These are phyloP conservation scores for Obba rivulosa DNA, from an alignment of 768 basidiomycete genomes.

Conservation along the genomic window DNA sequence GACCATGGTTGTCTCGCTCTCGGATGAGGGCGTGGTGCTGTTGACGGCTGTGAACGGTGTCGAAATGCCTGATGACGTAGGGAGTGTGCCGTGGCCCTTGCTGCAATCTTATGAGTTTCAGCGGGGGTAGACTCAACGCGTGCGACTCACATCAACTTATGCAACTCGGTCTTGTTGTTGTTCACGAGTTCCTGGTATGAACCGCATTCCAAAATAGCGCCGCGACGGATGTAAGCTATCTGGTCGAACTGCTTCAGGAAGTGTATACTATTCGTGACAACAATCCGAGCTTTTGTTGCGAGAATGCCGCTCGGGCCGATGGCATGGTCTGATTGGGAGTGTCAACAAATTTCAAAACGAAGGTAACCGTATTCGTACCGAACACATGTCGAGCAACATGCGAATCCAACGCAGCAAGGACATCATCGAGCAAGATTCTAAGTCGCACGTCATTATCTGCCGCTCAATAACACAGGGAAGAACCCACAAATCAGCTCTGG, in stretches of 20 bases:
- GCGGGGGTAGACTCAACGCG: background rate
- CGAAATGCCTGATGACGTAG: slow-evolving; percentile 18
- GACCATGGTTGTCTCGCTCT: slow-evolving; percentile 19
- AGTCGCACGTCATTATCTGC: background rate
- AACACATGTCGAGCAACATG: slow-evolving; percentile 87
- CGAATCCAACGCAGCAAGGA: slow-evolving; percentile 80
- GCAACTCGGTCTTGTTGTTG: slow-evolving; percentile 59
- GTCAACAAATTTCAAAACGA: slow-evolving; percentile 3
- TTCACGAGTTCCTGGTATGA: slow-evolving; percentile 55
- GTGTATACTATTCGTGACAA: slow-evolving; percentile 87
- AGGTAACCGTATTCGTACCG: slow-evolving; percentile 33
- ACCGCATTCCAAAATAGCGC: slow-evolving; percentile 76
- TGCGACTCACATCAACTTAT: slow-evolving; percentile 64
- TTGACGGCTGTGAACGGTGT: slow-evolving; percentile 26
- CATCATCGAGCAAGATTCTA: slow-evolving; percentile 83
- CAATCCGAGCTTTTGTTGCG: slow-evolving; percentile 73
- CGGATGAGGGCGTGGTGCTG: slow-evolving; percentile 22
- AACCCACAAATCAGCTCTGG: slow-evolving; percentile 79
- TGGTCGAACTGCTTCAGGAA: slow-evolving; percentile 76
- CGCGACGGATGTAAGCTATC: slow-evolving; percentile 69
- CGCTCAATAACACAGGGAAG: background rate
- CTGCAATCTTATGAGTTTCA: slow-evolving; percentile 7
- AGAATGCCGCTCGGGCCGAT: slow-evolving; percentile 83
- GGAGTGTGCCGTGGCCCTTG: slow-evolving; percentile 22
- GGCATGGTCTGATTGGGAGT: slow-evolving; percentile 58